Evolutionary conservation across 768 basidiomycete species (phyloP), one percentile per base, ranked within the genome.

Genomic region (Zangia roseola): DNA sequence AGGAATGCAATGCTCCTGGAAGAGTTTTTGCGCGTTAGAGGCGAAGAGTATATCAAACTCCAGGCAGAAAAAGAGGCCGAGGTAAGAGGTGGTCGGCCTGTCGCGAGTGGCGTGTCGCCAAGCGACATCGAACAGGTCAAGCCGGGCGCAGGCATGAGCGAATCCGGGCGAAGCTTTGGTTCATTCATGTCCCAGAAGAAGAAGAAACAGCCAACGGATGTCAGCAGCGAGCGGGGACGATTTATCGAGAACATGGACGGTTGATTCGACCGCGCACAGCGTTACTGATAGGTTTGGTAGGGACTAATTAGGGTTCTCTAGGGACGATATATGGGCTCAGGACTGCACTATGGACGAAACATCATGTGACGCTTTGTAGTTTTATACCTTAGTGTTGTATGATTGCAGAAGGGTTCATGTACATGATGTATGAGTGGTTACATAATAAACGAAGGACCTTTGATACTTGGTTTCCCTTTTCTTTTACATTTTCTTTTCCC

Each of bases 1-100:
- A 77, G 94, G 52, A 97, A 97, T 59, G 94, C 91, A 10, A 79
- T 79, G 6, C 71, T 97, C 40, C 74, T 97, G 40, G 91, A 94
- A 61, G 91, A 93, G 65, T 93, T 81, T 67, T 69, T 97, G 45
- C 77, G 85, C 30, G 74, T 90, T 25, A 76, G 94, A 38, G 91
- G 89, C 0, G 83, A 86, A 48, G 84, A 89, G 59, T 82, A 76
- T 60, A 62, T 91, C 41, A 82, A 76, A 62, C 55, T 76, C 50
- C 69, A 75, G 47, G 73, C 70, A 1, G 72, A 62, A 55, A 57
- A 54, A 31, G 63, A 59, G 44, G 59, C 57, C 34, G 69, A 61
- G 40, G 64, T 47, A 24, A 43, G 31, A 25, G 58, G 57, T 30
- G 55, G 55, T 4, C 50, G 26, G 31, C n/a, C 42, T 1, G 17